Evolutionary conservation across 306 rosid genomes (phyloP), one percentile per base, ranked within the genome.

Genomic region (Cyclanthera cordifolia): DNA sequence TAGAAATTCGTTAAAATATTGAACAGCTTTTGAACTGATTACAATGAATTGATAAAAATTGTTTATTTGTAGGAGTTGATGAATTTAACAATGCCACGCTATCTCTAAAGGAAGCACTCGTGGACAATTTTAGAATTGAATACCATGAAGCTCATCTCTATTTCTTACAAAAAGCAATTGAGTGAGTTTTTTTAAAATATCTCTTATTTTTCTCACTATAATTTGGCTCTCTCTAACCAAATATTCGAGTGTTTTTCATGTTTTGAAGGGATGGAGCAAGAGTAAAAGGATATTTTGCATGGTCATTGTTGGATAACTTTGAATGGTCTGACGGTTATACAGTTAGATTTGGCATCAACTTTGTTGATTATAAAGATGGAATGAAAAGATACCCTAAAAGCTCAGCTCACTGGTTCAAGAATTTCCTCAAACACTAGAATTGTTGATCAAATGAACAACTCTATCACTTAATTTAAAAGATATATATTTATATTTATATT

Each of bases 271-370:
- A 57, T 53, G 91, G 95, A 0, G 86, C 56, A 2, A 85, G 81
- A 6, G 91, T 88, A 9, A 80, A 73, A 11, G 91, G 91, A 0
- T 85, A 83, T 20, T 88, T 78, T 46, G 75, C 84, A 69, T 88
- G 95, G 95, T 82, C 89, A 0, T 66, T 88, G 48, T 53, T 84
- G 14, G 91, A 88, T 43, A 82, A 80, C 47, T 85, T 81, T 49
- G 91, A 88, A 73, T 88, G 95, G 95, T 20, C 19, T 0, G 58
- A 28, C 0, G 95, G 95, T 2, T 88, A 76, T 12, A 71, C 78
- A 0, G 59, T 72, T 2, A 76, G 87, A 2, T 88, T 83, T 52
- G 89, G 95, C 16, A 75, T 88, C 72, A 73, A 74, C 43, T 83
- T 47, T 16, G 79, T 85, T 3, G 89, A 88, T 57, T 83, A 76